Evolutionary conservation across 345 rosid species (phyloP).

Genomic region (Populus davidiana): DNA sequence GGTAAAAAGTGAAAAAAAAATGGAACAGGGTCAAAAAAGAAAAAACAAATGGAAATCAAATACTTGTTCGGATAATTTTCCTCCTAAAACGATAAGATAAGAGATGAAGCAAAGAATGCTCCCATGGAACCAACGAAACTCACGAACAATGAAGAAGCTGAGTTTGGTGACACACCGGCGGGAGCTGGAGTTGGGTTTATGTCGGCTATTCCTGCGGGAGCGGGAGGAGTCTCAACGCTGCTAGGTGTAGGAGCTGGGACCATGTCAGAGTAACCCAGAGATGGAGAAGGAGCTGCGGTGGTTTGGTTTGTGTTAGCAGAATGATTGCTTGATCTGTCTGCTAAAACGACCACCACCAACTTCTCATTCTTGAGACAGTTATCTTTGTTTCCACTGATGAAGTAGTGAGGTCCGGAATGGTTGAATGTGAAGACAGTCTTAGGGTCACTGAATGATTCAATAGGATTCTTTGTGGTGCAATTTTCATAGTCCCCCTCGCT

Average conservation of each 20-base stretch:
- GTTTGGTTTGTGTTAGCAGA: slow-evolving; percentile 22
- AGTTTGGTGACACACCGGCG: slow-evolving; percentile 23
- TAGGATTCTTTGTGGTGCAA: slow-evolving; percentile 48
- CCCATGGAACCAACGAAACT: slow-evolving; percentile 32
- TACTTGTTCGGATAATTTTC: background rate
- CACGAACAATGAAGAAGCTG: slow-evolving; percentile 37
- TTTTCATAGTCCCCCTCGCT: slow-evolving; percentile 48
- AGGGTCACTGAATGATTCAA: slow-evolving; percentile 40
- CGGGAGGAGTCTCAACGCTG: slow-evolving; percentile 48
- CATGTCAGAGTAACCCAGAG: slow-evolving; percentile 1
- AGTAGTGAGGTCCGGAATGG: slow-evolving; percentile 57
- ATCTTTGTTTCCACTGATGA: slow-evolving; percentile 76
- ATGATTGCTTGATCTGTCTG: slow-evolving; percentile 46
- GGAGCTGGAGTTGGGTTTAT: slow-evolving; percentile 58
- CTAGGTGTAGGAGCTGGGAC: slow-evolving; percentile 52
- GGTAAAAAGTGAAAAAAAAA: background rate
- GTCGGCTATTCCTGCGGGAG: slow-evolving; percentile 38
- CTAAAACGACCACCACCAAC: slow-evolving; percentile 54
- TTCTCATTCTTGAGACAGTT: slow-evolving; percentile 69
- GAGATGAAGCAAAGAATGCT: slow-evolving; percentile 54
- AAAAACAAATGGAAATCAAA: background rate
- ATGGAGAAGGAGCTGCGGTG: slow-evolving; percentile 27
- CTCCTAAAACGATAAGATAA: slow-evolving; percentile 30
- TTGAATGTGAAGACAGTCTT: slow-evolving; percentile 56
- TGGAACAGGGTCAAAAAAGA: background rate